Percentiles rank a stretch among this genome's conserved stretches.
phyloP scores from a whole-genome alignment of 1,139 yeast species.

The Blastobotrys serpentis region DNA sequence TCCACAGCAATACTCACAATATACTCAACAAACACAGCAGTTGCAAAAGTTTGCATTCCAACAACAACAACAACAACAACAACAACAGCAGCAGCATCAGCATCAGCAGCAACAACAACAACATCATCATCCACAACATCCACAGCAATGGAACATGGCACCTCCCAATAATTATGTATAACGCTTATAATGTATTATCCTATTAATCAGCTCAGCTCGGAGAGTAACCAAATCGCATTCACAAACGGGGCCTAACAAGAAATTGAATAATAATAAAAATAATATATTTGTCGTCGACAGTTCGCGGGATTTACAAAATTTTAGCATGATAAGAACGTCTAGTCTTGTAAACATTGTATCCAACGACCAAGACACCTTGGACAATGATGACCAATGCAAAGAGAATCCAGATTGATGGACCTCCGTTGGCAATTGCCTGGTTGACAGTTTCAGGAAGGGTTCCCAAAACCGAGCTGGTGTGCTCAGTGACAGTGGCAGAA shows the following conservation, averaged over 20 bases:
- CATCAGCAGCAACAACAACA: no score
- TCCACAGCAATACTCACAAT: slow-evolving; percentile 12
- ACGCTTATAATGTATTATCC: no score
- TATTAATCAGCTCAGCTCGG: no score
- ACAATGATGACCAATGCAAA: slow-evolving; percentile 30
- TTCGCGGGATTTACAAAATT: slow-evolving; percentile 24
- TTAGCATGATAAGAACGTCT: slow-evolving; percentile 35
- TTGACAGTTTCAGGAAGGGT: slow-evolving; percentile 32
- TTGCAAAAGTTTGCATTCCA: slow-evolving; percentile 15
- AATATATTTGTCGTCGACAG: no score
- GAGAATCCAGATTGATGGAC: slow-evolving; percentile 33
- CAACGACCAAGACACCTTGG: slow-evolving; percentile 32
- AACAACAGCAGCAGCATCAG: slow-evolving; percentile 14
- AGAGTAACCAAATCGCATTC: no score
- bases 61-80: slow-evolving; percentile 16
- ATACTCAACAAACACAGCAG: slow-evolving; percentile 13
- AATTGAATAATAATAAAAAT: no score
- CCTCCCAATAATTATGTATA: neutral
- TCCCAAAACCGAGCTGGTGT: slow-evolving; percentile 31
- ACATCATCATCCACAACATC: no score
- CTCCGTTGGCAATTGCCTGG: slow-evolving; percentile 32
- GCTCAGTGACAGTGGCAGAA: slow-evolving; percentile 29
- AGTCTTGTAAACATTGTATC: slow-evolving; percentile 32
- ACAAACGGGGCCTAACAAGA: no score
- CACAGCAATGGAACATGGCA: slow-evolving; percentile 1